Evolutionary conservation across 2,329 filamentous ascomycete genomes (phyloP), one percentile per base, ranked within the genome.

Genomic region (Simplicillium sp.): DNA sequence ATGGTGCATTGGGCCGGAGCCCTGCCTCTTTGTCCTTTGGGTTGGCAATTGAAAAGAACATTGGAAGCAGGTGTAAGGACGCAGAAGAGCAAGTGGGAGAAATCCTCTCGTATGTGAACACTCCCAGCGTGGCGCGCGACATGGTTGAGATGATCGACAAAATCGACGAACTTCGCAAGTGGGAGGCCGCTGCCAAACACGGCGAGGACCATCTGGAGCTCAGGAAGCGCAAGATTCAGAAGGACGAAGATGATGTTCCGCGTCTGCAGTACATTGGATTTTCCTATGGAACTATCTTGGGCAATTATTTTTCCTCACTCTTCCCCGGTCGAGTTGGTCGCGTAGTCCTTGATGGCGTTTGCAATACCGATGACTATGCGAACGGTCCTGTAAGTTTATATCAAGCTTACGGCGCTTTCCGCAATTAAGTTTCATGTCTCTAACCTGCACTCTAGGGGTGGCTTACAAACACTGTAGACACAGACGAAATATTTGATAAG

Each of bases 271-370:
- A 38, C 28, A 13, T 68, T 56, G 70, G 71, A 0, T 65, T 73
- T 39, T 71, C 67, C 6, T 75, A 75, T 14, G 58, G 60, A 12
- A 60, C 57, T 2, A 14, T 58, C 0, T 49, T 63, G 0, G 60
- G 60, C 2, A 60, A 60, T 34, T 56, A 56, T 20, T 59, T 62
- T 45, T 55, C 59, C 3, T 55, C 59, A 18, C 51, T 63, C 53
- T 63, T 57, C 29, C 58, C 60, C 0, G 57, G 48, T 1, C 53
- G 60, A 3, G 49, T 71, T 8, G 65, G 59, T 0, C 59, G 66
- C 12, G 51, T 72, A 39, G 54, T 70, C 4, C 52, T 68, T 2
- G 65, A 67, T 14, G 64, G 57, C 1, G 58, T 68, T 3, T 50
- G 46, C 13, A 54, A 68, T 41, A 46, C 54, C 1, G 46, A 61